Percentiles rank a stretch among this genome's conserved stretches.
These are phyloP conservation scores for Xylaria nigripes DNA, from an alignment of 495 filamentous ascomycete genomes.

Conservation along the genomic window DNA sequence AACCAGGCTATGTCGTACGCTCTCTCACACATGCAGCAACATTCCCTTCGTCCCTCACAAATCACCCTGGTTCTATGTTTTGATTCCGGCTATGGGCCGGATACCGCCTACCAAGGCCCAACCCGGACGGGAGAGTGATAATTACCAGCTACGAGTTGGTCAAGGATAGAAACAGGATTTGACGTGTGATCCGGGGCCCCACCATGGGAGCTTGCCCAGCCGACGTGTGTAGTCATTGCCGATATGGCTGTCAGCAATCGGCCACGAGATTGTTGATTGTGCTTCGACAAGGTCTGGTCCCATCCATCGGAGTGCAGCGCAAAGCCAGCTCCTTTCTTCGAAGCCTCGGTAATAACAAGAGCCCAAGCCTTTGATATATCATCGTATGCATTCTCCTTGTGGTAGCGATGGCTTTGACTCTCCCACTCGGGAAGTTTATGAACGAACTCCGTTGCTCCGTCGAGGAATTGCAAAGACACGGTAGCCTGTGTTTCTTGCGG, in stretches of 20 bases:
- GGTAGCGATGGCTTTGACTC: slow-evolving; percentile 73
- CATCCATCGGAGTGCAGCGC: slow-evolving; percentile 84
- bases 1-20: neutral
- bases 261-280: slow-evolving; percentile 80
- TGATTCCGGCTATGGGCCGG: no score
- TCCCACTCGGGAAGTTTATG: slow-evolving; percentile 85
- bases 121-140: slow-evolving; percentile 66
- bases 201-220: slow-evolving; percentile 58
- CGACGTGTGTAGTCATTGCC: slow-evolving; percentile 62
- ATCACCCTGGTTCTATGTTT: neutral
- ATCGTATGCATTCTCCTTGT: slow-evolving; percentile 91
- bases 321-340: slow-evolving; percentile 86
- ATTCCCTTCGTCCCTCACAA: neutral
- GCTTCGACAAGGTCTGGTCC: slow-evolving; percentile 81
- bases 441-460: slow-evolving; percentile 81
- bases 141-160: slow-evolving; percentile 70
- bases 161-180: slow-evolving; percentile 52
- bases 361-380: slow-evolving; percentile 93
- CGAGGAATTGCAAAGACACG: slow-evolving; percentile 73
- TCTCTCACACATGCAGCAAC: slow-evolving; percentile 4
- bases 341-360: slow-evolving; percentile 81
- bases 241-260: slow-evolving; percentile 73
- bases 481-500: slow-evolving; percentile 77
- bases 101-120: slow-evolving; percentile 3
- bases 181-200: slow-evolving; percentile 11